phyloP scores from a whole-genome alignment of 2,329 filamentous ascomycete species.

The Scolecobasidium constrictum region DNA sequence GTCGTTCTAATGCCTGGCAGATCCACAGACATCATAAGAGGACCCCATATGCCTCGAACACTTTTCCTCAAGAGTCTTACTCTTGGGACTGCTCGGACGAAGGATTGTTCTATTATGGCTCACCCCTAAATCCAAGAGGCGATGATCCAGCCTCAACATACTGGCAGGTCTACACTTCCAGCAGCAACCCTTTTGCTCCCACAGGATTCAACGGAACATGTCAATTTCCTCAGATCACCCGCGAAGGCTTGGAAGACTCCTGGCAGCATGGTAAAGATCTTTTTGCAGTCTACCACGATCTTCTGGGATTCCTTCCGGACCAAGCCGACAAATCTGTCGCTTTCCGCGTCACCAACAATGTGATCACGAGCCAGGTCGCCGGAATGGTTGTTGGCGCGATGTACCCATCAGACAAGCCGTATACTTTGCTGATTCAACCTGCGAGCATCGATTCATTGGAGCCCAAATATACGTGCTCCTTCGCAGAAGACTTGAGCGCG shows the following conservation, averaged over 20 bases:
- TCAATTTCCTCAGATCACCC: constrained; percentile 72
- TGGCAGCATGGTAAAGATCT: constrained; percentile 68
- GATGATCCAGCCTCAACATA: constrained; percentile 46
- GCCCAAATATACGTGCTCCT: constrained; percentile 57
- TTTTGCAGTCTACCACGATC: constrained; percentile 61
- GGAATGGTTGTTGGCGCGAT: constrained; percentile 64
- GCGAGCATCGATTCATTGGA: constrained; percentile 59
- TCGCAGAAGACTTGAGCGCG: constrained; percentile 34
- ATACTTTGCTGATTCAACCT: constrained; percentile 37
- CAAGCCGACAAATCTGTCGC: constrained; percentile 35
- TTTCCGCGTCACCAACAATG: constrained; percentile 71
- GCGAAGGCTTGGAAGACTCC: constrained; percentile 60
- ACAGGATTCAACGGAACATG: constrained; percentile 63
- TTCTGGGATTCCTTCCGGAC: constrained; percentile 57
- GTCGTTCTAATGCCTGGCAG: constrained; percentile 21
- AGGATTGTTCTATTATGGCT: constrained; percentile 58
- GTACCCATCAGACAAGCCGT: constrained; percentile 33
- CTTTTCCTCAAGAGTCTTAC: constrained; percentile 63
- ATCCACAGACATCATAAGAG: constrained; percentile 80
- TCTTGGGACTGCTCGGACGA: constrained; percentile 63
- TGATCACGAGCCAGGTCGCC: constrained; percentile 72
- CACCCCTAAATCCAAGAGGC: constrained; percentile 38
- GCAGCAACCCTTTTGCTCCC: constrained; percentile 55
- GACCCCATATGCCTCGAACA: constrained; percentile 68
- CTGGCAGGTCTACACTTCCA: constrained; percentile 52